phyloP scores from a whole-genome alignment of 768 basidiomycete species.

The Tylopilus sp. region DNA sequence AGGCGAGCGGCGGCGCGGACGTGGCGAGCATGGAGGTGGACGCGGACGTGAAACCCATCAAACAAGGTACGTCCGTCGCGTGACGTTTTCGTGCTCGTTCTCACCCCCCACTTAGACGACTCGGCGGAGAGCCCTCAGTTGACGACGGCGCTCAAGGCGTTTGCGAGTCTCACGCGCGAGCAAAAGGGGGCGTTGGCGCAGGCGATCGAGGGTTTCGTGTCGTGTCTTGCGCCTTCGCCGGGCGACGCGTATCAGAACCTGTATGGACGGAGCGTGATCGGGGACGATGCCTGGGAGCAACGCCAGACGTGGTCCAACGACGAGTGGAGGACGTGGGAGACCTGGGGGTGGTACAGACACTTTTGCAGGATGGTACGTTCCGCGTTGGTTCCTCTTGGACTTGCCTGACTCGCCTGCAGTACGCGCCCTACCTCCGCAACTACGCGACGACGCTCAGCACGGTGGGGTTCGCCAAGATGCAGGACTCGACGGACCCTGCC shows the following conservation, averaged over 20 bases:
- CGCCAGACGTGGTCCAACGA: slow-evolving; percentile 66
- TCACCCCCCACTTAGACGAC: slow-evolving; percentile 36
- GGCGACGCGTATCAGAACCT: slow-evolving; percentile 47
- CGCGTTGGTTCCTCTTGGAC: neutral
- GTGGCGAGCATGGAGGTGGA: slow-evolving; percentile 62
- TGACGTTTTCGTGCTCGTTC: neutral
- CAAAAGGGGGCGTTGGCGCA: slow-evolving; percentile 70
- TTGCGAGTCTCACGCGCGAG: slow-evolving; percentile 68
- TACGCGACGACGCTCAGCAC: slow-evolving; percentile 68
- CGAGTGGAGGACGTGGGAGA: slow-evolving; percentile 84
- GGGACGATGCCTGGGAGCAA: slow-evolving; percentile 65
- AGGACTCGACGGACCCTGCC: slow-evolving; percentile 54
- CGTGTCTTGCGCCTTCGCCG: slow-evolving; percentile 48
- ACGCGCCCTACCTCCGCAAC: slow-evolving; percentile 73
- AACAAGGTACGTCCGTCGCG: slow-evolving; percentile 27
- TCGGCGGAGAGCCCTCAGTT: slow-evolving; percentile 63
- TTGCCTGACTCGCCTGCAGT: slow-evolving; percentile 40
- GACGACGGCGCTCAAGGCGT: slow-evolving; percentile 71
- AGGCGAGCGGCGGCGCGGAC: slow-evolving; percentile 55
- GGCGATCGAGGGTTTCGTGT: slow-evolving; percentile 75
- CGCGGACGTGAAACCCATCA: slow-evolving; percentile 63
- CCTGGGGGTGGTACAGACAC: slow-evolving; percentile 89
- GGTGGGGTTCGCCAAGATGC: slow-evolving; percentile 65
- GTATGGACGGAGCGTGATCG: slow-evolving; percentile 53
- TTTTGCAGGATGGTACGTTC: slow-evolving; percentile 73